These are phyloP conservation scores for Cutaneotrichosporon curvatum DNA, from an alignment of 1,284 basidiomycete species.

Conservation along the genomic window DNA sequence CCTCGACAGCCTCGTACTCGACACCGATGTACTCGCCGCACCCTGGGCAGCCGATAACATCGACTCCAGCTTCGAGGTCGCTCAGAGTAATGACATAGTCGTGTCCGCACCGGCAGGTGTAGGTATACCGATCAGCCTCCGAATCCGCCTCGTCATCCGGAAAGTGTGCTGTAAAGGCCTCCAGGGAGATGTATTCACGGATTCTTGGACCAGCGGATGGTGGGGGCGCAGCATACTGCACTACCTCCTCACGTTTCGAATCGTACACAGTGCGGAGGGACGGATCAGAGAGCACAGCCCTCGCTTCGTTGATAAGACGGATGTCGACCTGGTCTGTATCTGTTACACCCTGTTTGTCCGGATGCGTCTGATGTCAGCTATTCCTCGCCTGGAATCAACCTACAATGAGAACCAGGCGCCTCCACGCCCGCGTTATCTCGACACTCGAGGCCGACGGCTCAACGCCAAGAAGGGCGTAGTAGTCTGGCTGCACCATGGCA, in stretches of 20 bases:
- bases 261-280: slow-evolving; percentile 13
- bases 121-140: slow-evolving; percentile 29
- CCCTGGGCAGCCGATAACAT: slow-evolving; percentile 46
- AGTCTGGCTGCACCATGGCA: slow-evolving; percentile 21
- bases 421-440: slow-evolving; percentile 39
- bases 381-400: slow-evolving; percentile 4
- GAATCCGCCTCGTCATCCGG: slow-evolving; percentile 20
- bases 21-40: slow-evolving; percentile 48
- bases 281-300: slow-evolving; percentile 36
- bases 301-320: slow-evolving; percentile 41
- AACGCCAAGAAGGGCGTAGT: slow-evolving; percentile 39
- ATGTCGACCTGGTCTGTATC: slow-evolving; percentile 19
- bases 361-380: slow-evolving; percentile 29
- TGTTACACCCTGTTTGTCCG: slow-evolving; percentile 26
- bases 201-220: slow-evolving; percentile 9
- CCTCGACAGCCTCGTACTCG: slow-evolving; percentile 45
- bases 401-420: slow-evolving; percentile 35
- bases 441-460: slow-evolving; percentile 20
- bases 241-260: slow-evolving; percentile 1
- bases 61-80: slow-evolving; percentile 46
- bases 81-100: slow-evolving; percentile 38
- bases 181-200: slow-evolving; percentile 33
- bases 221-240: not conserved
- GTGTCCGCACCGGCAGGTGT: slow-evolving; percentile 45
- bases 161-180: slow-evolving; percentile 30